Evolutionary conservation across 2,329 filamentous ascomycete species (phyloP), one percentile per base, ranked within the genome.

Genomic region (Mollisia scopiformis): DNA sequence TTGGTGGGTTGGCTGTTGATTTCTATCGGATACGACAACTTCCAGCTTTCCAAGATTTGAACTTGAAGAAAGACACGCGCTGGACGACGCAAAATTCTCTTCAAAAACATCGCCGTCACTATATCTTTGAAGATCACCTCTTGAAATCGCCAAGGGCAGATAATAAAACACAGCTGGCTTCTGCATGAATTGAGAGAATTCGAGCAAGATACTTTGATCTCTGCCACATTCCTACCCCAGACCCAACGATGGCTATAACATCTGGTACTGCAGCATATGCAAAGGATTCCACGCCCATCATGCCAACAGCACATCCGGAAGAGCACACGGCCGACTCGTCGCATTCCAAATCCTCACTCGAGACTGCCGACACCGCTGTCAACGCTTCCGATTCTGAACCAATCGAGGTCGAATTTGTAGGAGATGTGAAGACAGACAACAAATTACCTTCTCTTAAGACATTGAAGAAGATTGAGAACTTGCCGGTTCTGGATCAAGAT

Each of bases 391-490:
- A 25, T 11, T 27, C 21, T 25, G 43, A 47, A 23, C 23, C 25
- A 10, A 35, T 35, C 23, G 43, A 47, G 21, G 72, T 73, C 28
- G 84, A 88, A 66, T 87, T 88, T 69, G 76, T 80, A 10, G 85
- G 84, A 63, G 78, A 84, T 55, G 76, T 88, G 16, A 73, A 78
- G 52, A 86, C 81, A 11, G 82, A 80, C 70, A 79, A 88, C 69
- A 78, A 82, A 37, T 69, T 88, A 2, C 86, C 86, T 0, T 76
- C 81, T 0, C 67, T 72, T 21, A 77, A 79, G 57, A 79, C 77
- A 3, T 72, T 88, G 27, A 77, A 75, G 57, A 79, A 77, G 66
- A 79, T 88, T 41, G 82, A 84, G 63, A 62, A 71, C 21, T 57
- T 72, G 57, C 61, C 60, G 1, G 64, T 76, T 8, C 57, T 74